These are phyloP conservation scores for Colletotrichum lindemuthianum DNA, from an alignment of 2,329 filamentous ascomycete species.

Conservation along the genomic window DNA sequence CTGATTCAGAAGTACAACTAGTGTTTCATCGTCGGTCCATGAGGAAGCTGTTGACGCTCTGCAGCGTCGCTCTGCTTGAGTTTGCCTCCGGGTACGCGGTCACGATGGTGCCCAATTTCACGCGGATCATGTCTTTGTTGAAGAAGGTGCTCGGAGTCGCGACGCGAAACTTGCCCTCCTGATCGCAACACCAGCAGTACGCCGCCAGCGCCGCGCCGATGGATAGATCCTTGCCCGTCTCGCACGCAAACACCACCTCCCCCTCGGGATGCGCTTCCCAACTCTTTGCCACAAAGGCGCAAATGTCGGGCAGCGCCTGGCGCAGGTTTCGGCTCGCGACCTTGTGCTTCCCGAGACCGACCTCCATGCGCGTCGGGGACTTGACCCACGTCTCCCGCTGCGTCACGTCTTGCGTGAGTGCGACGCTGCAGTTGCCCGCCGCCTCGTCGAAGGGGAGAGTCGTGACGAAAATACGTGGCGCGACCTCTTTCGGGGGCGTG, in stretches of 20 bases:
- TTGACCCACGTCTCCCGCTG: conserved; percentile 54
- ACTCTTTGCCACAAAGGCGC: conserved; percentile 57
- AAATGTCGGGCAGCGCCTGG: conserved; percentile 71
- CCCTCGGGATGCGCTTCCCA: neutral
- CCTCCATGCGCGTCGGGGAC: conserved; percentile 55
- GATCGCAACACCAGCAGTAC: conserved; percentile 77
- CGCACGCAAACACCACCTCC: conserved; percentile 71
- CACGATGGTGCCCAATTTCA: conserved; percentile 84
- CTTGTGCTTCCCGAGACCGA: conserved; percentile 78
- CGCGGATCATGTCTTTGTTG: conserved; percentile 81
- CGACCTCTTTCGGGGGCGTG: conserved; percentile 43
- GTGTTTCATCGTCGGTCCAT: conserved; percentile 65
- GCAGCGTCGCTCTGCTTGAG: conserved; percentile 84
- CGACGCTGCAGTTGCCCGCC: conserved; percentile 49
- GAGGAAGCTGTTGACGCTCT: conserved; percentile 91
- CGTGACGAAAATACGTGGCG: conserved; percentile 50
- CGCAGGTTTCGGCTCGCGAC: conserved; percentile 86
- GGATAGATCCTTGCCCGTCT: conserved; percentile 82
- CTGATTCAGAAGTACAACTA: neutral
- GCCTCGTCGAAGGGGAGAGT: conserved; percentile 42
- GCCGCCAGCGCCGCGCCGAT: conserved; percentile 81
- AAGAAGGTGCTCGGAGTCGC: conserved; percentile 50
- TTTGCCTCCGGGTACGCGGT: conserved; percentile 82
- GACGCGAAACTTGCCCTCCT: conserved; percentile 61
- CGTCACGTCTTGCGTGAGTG: conserved; percentile 55